These are phyloP conservation scores for Erodium trifolium DNA, from an alignment of 441 rosid species.

Conservation along the genomic window DNA sequence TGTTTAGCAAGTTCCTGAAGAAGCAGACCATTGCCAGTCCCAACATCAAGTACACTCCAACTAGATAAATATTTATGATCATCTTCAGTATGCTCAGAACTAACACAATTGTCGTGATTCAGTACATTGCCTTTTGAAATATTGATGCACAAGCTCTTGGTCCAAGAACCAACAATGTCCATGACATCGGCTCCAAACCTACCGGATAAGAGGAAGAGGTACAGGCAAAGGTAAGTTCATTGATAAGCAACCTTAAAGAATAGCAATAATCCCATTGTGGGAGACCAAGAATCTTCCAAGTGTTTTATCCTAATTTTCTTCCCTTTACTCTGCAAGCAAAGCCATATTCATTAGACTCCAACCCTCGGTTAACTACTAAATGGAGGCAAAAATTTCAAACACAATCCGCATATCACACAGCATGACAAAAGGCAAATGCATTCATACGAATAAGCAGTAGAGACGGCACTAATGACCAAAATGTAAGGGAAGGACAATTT, in stretches of 20 bases:
- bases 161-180: slow-evolving; percentile 82
- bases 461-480: neutral
- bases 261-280: neutral
- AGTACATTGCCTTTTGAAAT: slow-evolving; percentile 46
- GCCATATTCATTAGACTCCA: neutral
- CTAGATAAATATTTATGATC: slow-evolving; percentile 46
- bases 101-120: slow-evolving; percentile 33
- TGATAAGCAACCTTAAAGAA: neutral
- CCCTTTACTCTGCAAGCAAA: neutral
- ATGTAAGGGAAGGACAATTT: neutral
- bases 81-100: slow-evolving; percentile 39
- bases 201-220: neutral
- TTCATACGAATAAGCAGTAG: neutral
- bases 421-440: neutral
- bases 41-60: slow-evolving; percentile 91
- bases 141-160: slow-evolving; percentile 58
- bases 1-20: slow-evolving; percentile 91
- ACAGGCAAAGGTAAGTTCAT: neutral
- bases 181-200: slow-evolving; percentile 93
- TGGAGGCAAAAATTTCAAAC: neutral
- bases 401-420: neutral
- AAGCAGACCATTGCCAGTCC: slow-evolving; percentile 90
- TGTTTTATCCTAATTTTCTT: neutral
- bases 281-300: neutral
- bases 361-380: neutral